A percentile compares a stretch with the other conserved stretches of the same genome.
These are phyloP conservation scores for Anthoceros angustus DNA, from an alignment of 225 moss, liverwort and hornwort species.

Conservation along the genomic window DNA sequence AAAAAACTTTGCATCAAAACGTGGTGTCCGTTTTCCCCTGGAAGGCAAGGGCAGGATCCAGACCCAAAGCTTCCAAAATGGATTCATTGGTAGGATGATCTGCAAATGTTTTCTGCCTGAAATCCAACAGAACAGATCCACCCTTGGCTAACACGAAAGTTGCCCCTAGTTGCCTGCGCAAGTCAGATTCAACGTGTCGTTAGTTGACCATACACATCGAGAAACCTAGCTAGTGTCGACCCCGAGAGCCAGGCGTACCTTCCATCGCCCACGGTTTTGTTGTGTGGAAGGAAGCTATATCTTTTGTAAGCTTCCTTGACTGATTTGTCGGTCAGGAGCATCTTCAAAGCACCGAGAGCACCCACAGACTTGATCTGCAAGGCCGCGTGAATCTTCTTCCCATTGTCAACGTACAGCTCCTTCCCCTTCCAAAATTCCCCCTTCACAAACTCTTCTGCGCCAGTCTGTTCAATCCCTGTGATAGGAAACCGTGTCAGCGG, in stretches of 20 bases:
- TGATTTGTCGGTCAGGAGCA: slow-evolving; percentile 41
- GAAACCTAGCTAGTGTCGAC: background rate
- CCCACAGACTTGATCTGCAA: slow-evolving; percentile 65
- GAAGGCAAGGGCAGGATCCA: slow-evolving; percentile 22
- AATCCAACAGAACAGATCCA: slow-evolving; percentile 50
- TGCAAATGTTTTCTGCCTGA: slow-evolving; percentile 61
- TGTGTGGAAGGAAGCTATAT: slow-evolving; percentile 54
- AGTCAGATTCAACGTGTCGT: background rate
- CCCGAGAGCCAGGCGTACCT: slow-evolving; percentile 23
- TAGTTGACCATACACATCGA: background rate
- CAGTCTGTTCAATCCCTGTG: slow-evolving; percentile 72
- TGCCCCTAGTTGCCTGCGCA: slow-evolving; percentile 66
- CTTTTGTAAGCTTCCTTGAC: slow-evolving; percentile 31
- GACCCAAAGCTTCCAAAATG: slow-evolving; percentile 52
- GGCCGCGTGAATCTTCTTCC: slow-evolving; percentile 68
- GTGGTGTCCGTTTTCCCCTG: no score
- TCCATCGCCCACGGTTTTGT: slow-evolving; percentile 59
- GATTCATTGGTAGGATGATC: slow-evolving; percentile 58
- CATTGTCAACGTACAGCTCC: slow-evolving; percentile 81
- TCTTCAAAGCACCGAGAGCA: slow-evolving; percentile 33
- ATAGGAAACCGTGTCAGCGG: background rate
- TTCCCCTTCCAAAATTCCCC: slow-evolving; percentile 61
- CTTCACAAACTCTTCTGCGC: slow-evolving; percentile 69
- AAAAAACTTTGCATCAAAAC: no score
- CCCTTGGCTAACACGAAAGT: slow-evolving; percentile 79